These are phyloP conservation scores for Scopulariopsis brevicaulis DNA, from an alignment of 2,329 filamentous ascomycete species.

Conservation along the genomic window DNA sequence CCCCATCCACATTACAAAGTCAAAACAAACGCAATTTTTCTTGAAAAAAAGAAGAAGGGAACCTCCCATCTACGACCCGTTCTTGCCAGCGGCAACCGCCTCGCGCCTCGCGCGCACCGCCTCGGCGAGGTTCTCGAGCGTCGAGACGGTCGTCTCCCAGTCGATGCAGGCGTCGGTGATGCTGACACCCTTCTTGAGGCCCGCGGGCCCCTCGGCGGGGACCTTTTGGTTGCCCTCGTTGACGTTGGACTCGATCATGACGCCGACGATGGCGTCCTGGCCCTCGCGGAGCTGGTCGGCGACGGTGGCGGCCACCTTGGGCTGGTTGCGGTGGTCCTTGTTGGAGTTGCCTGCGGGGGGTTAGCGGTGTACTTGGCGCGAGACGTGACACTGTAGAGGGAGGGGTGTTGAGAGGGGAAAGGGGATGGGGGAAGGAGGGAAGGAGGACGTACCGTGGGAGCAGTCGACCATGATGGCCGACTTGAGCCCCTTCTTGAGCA, in stretches of 20 bases:
- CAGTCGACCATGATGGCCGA: conserved; percentile 93
- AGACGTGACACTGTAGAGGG: background rate
- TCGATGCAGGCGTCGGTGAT: conserved; percentile 96
- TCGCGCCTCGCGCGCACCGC: conserved; percentile 67
- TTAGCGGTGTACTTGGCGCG: background rate
- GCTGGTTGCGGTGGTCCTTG: conserved; percentile 97
- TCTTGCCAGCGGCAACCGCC: conserved; percentile 23
- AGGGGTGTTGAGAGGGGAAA: background rate
- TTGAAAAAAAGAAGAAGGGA: background rate
- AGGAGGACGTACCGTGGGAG: conserved; percentile 62
- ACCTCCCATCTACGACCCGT: conserved; percentile 7
- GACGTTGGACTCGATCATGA: conserved; percentile 99
- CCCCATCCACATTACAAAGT: background rate
- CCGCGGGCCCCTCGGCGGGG: conserved; percentile 71
- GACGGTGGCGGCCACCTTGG: conserved; percentile 73
- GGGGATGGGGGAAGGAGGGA: background rate
- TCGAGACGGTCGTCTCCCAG: conserved; percentile 75
- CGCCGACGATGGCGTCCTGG: conserved; percentile 82
- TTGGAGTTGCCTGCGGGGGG: conserved; percentile 56
- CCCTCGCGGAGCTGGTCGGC: conserved; percentile 78
- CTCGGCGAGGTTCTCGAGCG: conserved; percentile 77
- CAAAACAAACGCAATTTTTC: background rate
- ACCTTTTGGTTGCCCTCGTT: conserved; percentile 92
- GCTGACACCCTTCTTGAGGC: conserved; percentile 84
- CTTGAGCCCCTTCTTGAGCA: conserved; percentile 62